phyloP scores from a whole-genome alignment of 495 filamentous ascomycete genomes.

The Penicillium parvum region DNA sequence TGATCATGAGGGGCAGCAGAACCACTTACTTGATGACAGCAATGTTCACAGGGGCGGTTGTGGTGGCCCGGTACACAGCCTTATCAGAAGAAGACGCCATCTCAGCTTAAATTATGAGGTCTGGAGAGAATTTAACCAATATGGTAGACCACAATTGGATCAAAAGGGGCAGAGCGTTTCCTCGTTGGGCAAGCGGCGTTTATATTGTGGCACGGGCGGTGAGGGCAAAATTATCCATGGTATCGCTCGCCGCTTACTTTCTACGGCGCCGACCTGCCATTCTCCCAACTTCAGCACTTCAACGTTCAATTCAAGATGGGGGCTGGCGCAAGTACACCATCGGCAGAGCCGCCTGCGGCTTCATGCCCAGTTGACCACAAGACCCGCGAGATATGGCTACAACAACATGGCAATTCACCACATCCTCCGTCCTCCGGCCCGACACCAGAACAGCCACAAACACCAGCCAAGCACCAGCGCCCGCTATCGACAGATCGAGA shows the following conservation, averaged over 20 bases:
- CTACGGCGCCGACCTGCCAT: conserved; percentile 15
- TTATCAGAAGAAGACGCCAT: conserved; percentile 44
- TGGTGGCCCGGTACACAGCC: conserved; percentile 79
- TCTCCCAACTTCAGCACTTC: too few species aligned
- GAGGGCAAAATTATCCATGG: conserved; percentile 27
- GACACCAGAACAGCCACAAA: conserved; percentile 23
- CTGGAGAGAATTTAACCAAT: background rate
- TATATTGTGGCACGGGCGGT: conserved; percentile 27
- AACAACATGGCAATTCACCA: conserved; percentile 38
- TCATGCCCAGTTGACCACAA: conserved; percentile 85
- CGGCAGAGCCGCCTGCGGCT: conserved; percentile 26
- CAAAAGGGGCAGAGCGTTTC: conserved; percentile 14
- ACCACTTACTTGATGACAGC: conserved; percentile 86
- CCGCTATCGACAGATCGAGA: conserved; percentile 58
- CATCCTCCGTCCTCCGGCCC: conserved; percentile 29
- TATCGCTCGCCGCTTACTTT: conserved; percentile 10
- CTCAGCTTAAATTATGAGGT: conserved; percentile 9
- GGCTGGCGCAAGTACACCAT: conserved; percentile 39
- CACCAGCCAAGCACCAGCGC: conserved; percentile 40
- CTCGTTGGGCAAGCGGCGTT: conserved; percentile 12
- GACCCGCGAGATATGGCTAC: conserved; percentile 78
- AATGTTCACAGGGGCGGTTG: conserved; percentile 97
- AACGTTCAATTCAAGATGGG: conserved; percentile 27
- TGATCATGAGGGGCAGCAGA: conserved; percentile 16
- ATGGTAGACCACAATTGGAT: conserved; percentile 2